phyloP scores from a whole-genome alignment of 768 basidiomycete species.

The Suillus subaureus region DNA sequence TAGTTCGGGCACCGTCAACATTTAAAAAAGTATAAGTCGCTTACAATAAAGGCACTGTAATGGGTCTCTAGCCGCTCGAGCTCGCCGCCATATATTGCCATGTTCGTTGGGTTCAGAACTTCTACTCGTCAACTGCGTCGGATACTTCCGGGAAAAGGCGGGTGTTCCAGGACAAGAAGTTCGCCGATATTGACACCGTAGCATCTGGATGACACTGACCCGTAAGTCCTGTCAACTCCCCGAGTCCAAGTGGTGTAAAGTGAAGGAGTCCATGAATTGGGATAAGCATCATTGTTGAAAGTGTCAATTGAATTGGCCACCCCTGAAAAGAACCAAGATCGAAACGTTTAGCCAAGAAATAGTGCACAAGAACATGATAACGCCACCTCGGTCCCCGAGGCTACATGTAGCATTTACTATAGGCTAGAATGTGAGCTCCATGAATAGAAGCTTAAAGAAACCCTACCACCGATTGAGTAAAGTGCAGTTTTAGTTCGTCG shows the following conservation, averaged over 20 bases:
- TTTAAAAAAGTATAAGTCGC: slow-evolving; percentile 26
- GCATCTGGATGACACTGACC: slow-evolving; percentile 39
- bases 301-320: slow-evolving; percentile 69
- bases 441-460: not conserved
- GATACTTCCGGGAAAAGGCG: slow-evolving; percentile 60
- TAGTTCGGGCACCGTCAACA: not conserved
- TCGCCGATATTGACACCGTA: slow-evolving; percentile 74
- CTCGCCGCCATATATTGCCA: slow-evolving; percentile 68
- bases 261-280: slow-evolving; percentile 80
- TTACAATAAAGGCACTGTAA: slow-evolving; percentile 80
- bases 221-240: slow-evolving; percentile 59
- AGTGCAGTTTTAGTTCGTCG: too few species aligned
- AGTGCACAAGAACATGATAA: slow-evolving; percentile 4
- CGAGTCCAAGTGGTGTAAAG: slow-evolving; percentile 76
- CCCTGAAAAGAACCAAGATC: slow-evolving; percentile 42
- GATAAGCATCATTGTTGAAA: slow-evolving; percentile 71
- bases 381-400: not conserved
- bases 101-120: slow-evolving; percentile 56
- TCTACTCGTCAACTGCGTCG: slow-evolving; percentile 65
- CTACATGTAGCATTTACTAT: not conserved
- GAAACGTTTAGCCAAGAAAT: slow-evolving; percentile 1
- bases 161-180: slow-evolving; percentile 73
- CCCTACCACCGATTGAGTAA: not conserved
- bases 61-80: slow-evolving; percentile 68
- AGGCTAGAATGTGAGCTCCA: not conserved